Evolutionary conservation across 2,329 filamentous ascomycete species (phyloP), one percentile per base, ranked within the genome.

Genomic region (Fusarium clavum): DNA sequence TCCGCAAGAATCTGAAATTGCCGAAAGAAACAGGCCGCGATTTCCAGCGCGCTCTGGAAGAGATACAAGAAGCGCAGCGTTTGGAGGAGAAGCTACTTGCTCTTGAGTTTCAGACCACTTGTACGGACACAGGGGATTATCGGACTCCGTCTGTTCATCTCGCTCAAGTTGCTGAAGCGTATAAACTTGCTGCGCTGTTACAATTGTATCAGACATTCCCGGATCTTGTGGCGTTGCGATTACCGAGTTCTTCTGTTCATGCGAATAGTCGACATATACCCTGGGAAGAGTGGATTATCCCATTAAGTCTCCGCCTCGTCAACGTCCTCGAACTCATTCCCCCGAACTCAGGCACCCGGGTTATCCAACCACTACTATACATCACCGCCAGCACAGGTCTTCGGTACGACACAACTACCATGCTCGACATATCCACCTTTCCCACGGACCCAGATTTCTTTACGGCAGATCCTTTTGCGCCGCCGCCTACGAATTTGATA

Each of bases 161-260:
- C 1, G 74, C 76, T 2, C 69, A 74, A 10, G 77, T 80, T 3
- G 80, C 80, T n/a, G 81, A 83, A 58, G 80, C 80, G 0, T 82
- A 82, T 43, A 77, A 80, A 27, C 70, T 83, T 8, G 76, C 78
- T 2, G 78, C 81, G 0, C 57, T 83, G 6, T 66, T 82, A 3
- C 81, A 82, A 27, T 76, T 83, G 0, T 82, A 83, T 69, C 77
- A 81, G 63, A 82, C 81, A 0, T 81, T 81, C 4, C 79, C 79
- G 0, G 78, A 80, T 13, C 69, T 81, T 2, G 79, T 79, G 4
- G 73, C 77, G 1, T 46, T 77, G 2, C 72, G 78, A 4, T 57
- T 80, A 2, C 78, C 79, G 8, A 72, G 69, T 4, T 63, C 73
- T 27, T 72, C 67, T 13, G 65, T 61, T 1, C 54, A 71, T 9